Percentiles rank a stretch among this genome's conserved stretches.
Evolutionary conservation across 2,329 filamentous ascomycete species (phyloP).

Genomic region (Davidsoniella virescens): DNA sequence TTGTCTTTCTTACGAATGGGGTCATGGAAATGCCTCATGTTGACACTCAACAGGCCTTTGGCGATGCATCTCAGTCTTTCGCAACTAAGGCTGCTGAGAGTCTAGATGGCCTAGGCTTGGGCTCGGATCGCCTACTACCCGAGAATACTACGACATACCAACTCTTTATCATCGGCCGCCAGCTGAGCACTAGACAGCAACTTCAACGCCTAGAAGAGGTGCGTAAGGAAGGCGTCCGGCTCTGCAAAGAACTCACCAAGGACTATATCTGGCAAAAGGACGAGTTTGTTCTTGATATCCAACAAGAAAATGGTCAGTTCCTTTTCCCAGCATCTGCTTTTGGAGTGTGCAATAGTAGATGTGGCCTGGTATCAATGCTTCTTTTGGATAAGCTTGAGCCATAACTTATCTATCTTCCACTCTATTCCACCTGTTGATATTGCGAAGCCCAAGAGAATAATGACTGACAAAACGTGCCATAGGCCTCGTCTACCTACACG

Average conservation of each 20-base stretch:
- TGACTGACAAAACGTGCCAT: background rate
- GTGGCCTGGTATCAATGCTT: background rate
- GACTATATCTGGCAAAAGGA: constrained; percentile 95
- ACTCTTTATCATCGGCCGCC: constrained; percentile 51
- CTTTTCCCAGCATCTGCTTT: too few relatives aligned
- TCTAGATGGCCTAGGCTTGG: background rate
- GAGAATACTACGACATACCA: constrained; percentile 81
- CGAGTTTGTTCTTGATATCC: constrained; percentile 52
- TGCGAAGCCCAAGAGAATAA: background rate
- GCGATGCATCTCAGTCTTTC: background rate
- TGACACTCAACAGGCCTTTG: background rate
- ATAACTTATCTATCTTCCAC: constrained; percentile 2
- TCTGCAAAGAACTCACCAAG: constrained; percentile 50
- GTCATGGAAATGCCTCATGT: background rate
- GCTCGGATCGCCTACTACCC: constrained; percentile 30
- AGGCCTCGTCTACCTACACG: constrained; percentile 50
- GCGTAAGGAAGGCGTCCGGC: constrained; percentile 47
- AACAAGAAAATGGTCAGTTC: constrained; percentile 37
- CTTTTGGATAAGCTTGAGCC: background rate
- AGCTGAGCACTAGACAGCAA: constrained; percentile 36
- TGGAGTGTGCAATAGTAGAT: background rate
- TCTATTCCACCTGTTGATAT: background rate
- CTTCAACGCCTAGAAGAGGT: constrained; percentile 53
- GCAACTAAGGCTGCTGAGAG: background rate
- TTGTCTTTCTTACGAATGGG: background rate